These are phyloP conservation scores for Ceratocystis colombiana DNA, from an alignment of 2,329 filamentous ascomycete species.

Conservation along the genomic window DNA sequence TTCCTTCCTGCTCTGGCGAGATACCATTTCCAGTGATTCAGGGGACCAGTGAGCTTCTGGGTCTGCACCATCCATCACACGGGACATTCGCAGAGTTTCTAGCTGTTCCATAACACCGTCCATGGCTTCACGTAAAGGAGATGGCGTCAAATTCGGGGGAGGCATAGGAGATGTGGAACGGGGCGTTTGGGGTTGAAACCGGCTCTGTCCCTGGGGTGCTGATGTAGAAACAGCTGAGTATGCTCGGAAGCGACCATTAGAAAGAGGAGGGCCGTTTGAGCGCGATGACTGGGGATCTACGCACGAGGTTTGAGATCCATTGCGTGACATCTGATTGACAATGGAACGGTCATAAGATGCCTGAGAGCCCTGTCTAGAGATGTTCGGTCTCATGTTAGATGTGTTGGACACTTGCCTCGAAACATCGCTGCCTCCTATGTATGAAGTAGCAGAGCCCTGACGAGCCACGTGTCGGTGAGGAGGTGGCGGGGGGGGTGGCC, in stretches of 20 bases:
- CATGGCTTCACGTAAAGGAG: conserved; percentile 88
- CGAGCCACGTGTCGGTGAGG: conserved; percentile 61
- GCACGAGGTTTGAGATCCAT: conserved; percentile 34
- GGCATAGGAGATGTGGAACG: conserved; percentile 53
- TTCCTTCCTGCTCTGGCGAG: conserved; percentile 30
- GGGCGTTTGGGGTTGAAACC: conserved; percentile 40
- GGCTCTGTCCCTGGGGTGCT: conserved; percentile 14
- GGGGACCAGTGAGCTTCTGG: conserved; percentile 75
- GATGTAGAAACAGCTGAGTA: conserved; percentile 19
- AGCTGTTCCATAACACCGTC: conserved; percentile 95
- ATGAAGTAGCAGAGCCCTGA: conserved; percentile 35
- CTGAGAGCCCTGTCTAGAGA: conserved; percentile 36
- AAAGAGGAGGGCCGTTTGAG: conserved; percentile 18
- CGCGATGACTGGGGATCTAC: conserved; percentile 23
- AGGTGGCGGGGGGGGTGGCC: conserved; percentile 70
- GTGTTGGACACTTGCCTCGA: conserved; percentile 26
- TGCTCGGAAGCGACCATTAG: conserved; percentile 23
- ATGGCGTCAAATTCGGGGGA: conserved; percentile 72
- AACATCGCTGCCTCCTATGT: conserved; percentile 30
- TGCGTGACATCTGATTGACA: conserved; percentile 28
- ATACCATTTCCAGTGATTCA: conserved; percentile 62
- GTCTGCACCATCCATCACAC: conserved; percentile 36
- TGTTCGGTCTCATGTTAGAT: conserved; percentile 26
- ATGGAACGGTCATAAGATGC: conserved; percentile 33
- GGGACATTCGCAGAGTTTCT: conserved; percentile 63